Evolutionary conservation across 345 rosid genomes (phyloP), one percentile per base, ranked within the genome.

Genomic region (Salix purpurea): DNA sequence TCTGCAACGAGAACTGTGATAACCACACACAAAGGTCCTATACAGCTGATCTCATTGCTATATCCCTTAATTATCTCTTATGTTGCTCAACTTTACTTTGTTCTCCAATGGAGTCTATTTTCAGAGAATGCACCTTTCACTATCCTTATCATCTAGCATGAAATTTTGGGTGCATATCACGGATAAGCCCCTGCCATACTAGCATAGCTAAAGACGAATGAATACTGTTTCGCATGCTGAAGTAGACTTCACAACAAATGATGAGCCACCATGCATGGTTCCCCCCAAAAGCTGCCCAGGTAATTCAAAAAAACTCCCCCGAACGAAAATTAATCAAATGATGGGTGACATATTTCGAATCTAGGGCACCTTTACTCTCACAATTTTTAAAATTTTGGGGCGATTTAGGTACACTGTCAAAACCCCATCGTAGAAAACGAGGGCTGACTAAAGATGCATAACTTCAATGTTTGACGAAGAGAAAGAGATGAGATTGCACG

Each of bases 271-370:
- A 48, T 28, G 64, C 23, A 54, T 7, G 54, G 16, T 3, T 9
- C 32, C 11, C 16, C 4, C 12, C 48, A 39, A 39, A 12, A 67
- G 14, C 30, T 30, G 2, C 5, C 16, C 18, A 23, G 3, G 3
- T 1, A 74, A 67, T 26, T 10, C 6, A 19, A 19, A 16, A 21
- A 52, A 52, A 15, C 18, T 67, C 42, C 32, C 32, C 74, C 61
- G 30, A 61, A 30, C 2, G 60, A 56, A 40, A 18, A 65, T 23
- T 34, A 75, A 54, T 16, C 37, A 28, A 30, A 64, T 34, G 77
- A 50, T 64, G 72, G 72, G 21, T 67, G 72, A 67, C 78, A 52
- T 50, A 32, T 75, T 67, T 75, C 50, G 77, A 65, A 74, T 74
- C 77, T 61, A 11, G 48, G 74, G 13, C n/a, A 26, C 58, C 72